Percentiles rank a stretch among this genome's conserved stretches.
Evolutionary conservation across 1,284 basidiomycete genomes (phyloP).

Genomic region (Sanghuangporus weigelae): DNA sequence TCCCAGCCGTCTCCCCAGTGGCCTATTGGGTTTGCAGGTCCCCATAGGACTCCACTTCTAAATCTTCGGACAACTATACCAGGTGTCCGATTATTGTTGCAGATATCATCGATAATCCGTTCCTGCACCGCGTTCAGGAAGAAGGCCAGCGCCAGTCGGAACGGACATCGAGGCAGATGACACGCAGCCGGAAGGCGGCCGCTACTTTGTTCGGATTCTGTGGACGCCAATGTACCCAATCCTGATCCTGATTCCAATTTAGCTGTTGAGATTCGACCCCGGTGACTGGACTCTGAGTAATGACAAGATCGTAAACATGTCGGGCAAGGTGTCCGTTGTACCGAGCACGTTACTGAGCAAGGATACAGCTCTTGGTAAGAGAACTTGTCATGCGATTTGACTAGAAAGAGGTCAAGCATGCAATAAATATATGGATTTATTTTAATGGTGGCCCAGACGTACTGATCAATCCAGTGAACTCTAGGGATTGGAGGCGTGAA

Average conservation of each 20-base stretch:
- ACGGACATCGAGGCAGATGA: conserved; percentile 38
- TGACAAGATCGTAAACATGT: conserved; percentile 27
- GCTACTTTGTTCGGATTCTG: neutral
- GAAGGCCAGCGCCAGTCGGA: conserved; percentile 40
- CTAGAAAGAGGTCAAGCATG: neutral
- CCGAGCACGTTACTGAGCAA: conserved; percentile 42
- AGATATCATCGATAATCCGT: conserved; percentile 51
- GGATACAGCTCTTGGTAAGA: conserved; percentile 39
- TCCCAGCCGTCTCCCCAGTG: conserved; percentile 66
- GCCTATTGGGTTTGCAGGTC: conserved; percentile 35
- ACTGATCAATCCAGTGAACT: conserved; percentile 48
- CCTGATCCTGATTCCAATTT: conserved; percentile 11
- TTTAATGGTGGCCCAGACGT: conserved; percentile 26
- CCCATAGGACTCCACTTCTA: conserved; percentile 52
- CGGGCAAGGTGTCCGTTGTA: conserved; percentile 36
- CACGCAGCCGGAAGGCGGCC: conserved; percentile 21
- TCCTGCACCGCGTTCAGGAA: conserved; percentile 44
- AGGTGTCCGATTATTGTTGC: conserved; percentile 36
- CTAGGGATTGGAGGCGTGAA: conserved; percentile 29
- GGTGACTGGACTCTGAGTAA: conserved; percentile 19
- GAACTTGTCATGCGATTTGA: neutral
- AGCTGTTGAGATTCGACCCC: conserved; percentile 1
- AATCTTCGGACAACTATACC: conserved; percentile 30
- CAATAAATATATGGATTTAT: neutral
- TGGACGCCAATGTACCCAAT: conserved; percentile 21